Percentiles rank a stretch among this genome's conserved stretches.
Evolutionary conservation across 2,329 filamentous ascomycete genomes (phyloP).

Genomic region (Botrytis sinoallii): DNA sequence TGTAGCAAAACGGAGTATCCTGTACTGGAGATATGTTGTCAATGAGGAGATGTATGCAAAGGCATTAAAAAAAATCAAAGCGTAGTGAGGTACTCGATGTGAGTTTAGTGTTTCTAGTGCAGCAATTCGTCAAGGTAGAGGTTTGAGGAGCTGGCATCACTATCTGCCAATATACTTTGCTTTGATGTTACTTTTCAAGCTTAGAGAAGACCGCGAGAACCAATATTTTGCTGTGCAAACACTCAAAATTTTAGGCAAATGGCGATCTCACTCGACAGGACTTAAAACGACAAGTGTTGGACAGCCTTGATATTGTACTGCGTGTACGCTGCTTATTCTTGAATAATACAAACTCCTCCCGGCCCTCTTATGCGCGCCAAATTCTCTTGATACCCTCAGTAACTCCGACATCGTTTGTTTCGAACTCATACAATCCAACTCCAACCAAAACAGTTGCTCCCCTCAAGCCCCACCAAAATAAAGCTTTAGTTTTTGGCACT

Average conservation of each 20-base stretch:
- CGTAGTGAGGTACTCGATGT: background rate
- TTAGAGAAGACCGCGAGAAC: background rate
- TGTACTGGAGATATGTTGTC: background rate
- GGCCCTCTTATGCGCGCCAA: constrained; percentile 69
- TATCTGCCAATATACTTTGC: background rate
- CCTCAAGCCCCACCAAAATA: constrained; percentile 77
- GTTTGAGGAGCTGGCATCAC: background rate
- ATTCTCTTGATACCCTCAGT: constrained; percentile 85
- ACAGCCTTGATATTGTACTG: constrained; percentile 16
- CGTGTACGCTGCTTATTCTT: constrained; percentile 1
- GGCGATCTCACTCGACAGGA: constrained; percentile 10
- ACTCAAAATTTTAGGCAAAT: background rate
- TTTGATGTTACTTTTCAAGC: background rate
- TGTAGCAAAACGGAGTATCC: background rate
- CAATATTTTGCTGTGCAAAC: background rate
- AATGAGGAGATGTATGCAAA: background rate
- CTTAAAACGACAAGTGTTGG: background rate
- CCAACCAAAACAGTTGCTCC: constrained; percentile 75
- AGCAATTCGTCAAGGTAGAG: background rate
- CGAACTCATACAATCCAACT: constrained; percentile 93
- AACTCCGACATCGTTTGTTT: constrained; percentile 96
- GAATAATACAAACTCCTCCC: constrained; percentile 16
- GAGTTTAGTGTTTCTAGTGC: background rate
- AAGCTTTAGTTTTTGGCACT: constrained; percentile 63
- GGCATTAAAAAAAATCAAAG: background rate